Percentiles rank a stretch among this genome's conserved stretches.
Evolutionary conservation across 345 rosid species (phyloP).

Genomic region (Rubroshorea leprosula): DNA sequence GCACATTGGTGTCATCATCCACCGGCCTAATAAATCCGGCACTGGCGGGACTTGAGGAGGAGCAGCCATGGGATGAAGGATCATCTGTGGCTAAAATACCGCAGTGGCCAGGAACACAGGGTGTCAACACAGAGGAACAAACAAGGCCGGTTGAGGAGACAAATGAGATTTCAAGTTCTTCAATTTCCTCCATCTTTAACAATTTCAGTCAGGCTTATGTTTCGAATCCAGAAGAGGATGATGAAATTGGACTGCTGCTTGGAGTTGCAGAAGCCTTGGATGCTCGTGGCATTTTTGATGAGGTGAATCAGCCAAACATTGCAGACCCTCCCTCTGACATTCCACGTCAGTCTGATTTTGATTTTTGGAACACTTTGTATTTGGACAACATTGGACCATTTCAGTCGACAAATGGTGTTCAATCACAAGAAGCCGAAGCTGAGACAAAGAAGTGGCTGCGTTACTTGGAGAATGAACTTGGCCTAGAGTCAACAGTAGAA

Average conservation of each 20-base stretch:
- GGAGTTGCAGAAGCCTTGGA: conserved; percentile 21
- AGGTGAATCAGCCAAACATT: conserved; percentile 57
- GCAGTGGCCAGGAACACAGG: background rate
- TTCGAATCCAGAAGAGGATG: conserved; percentile 13
- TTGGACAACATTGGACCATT: conserved; percentile 24
- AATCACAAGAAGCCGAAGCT: conserved; percentile 15
- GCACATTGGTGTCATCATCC: conserved; percentile 10
- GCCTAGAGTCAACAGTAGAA: conserved; percentile 22
- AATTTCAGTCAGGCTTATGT: conserved; percentile 17
- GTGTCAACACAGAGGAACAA: background rate
- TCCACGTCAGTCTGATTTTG: conserved; percentile 51
- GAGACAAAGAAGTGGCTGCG: conserved; percentile 53
- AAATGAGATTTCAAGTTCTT: conserved; percentile 29
- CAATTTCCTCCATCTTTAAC: conserved; percentile 31
- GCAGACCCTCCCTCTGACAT: conserved; percentile 20
- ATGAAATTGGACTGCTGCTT: conserved; percentile 5
- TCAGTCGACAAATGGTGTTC: conserved; percentile 15
- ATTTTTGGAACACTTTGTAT: conserved; percentile 71
- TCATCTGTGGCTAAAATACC: conserved; percentile 21
- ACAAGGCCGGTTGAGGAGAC: no score
- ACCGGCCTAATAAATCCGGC: background rate
- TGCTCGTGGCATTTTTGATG: no score
- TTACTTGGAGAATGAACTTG: conserved; percentile 63
- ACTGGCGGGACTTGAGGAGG: background rate
- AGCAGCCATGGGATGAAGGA: conserved; percentile 12